phyloP scores from a whole-genome alignment of 352 stramenopile genomes.

The Pythium rishiriense region DNA sequence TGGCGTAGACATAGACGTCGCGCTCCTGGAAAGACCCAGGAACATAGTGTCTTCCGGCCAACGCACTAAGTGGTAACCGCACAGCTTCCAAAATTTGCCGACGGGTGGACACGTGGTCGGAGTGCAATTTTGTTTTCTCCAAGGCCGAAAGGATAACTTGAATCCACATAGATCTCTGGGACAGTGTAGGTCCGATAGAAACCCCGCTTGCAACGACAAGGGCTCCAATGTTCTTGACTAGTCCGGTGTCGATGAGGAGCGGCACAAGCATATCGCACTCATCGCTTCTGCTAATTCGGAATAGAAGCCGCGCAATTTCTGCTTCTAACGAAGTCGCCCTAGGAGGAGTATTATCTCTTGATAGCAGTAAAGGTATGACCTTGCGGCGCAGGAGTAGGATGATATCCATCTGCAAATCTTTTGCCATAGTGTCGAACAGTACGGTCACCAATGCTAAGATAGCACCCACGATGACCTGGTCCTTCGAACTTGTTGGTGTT shows the following conservation, averaged over 20 bases:
- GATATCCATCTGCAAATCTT: slow-evolving; percentile 42
- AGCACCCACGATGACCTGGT: slow-evolving; percentile 55
- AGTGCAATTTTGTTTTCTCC: background rate
- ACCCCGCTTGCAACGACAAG: slow-evolving; percentile 2
- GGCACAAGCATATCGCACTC: slow-evolving; percentile 58
- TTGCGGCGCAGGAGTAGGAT: slow-evolving; percentile 53
- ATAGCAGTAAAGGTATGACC: slow-evolving; percentile 44
- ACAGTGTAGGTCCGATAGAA: background rate
- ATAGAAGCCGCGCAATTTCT: slow-evolving; percentile 47
- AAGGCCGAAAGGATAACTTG: background rate
- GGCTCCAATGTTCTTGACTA: slow-evolving; percentile 29
- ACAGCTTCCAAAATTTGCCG: slow-evolving; percentile 21
- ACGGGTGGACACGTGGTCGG: background rate
- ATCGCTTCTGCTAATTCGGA: slow-evolving; percentile 45
- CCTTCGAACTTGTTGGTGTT: slow-evolving; percentile 28
- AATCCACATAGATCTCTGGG: slow-evolving; percentile 15
- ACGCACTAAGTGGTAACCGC: slow-evolving; percentile 45
- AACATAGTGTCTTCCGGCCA: slow-evolving; percentile 51
- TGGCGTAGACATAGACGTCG: slow-evolving; percentile 37
- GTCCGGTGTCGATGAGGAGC: slow-evolving; percentile 54
- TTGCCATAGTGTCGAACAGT: slow-evolving; percentile 37
- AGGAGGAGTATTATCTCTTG: background rate
- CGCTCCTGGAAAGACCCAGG: slow-evolving; percentile 55
- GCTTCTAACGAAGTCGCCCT: slow-evolving; percentile 32
- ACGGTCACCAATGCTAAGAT: slow-evolving; percentile 41